Evolutionary conservation across 352 stramenopile genomes (phyloP).

Genomic region (Phytophthora podocarpi): DNA sequence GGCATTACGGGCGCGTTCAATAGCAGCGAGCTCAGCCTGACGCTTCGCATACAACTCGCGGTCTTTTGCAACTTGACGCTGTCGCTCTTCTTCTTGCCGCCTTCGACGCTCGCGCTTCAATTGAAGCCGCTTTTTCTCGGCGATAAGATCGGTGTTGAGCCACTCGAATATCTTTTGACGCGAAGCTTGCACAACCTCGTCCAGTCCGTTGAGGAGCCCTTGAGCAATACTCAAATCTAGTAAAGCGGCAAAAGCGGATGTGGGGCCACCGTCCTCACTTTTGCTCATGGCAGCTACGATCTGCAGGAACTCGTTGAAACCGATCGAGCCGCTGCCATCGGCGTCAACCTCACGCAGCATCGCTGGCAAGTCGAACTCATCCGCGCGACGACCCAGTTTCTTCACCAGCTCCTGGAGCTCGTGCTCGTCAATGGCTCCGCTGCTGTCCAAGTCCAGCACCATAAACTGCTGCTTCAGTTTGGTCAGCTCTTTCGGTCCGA

Average conservation of each 20-base stretch:
- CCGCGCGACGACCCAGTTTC: conserved; percentile 54
- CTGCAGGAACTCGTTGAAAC: conserved; percentile 77
- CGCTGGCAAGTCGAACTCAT: conserved; percentile 53
- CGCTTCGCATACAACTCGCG: conserved; percentile 43
- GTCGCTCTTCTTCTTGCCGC: conserved; percentile 52
- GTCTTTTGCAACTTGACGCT: conserved; percentile 51
- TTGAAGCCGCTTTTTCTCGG: conserved; percentile 68
- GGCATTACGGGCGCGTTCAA: conserved; percentile 46
- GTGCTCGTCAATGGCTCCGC: conserved; percentile 68
- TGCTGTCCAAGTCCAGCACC: conserved; percentile 67
- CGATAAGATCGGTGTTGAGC: conserved; percentile 70
- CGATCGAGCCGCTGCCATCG: conserved; percentile 68
- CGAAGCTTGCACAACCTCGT: conserved; percentile 59
- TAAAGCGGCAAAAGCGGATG: conserved; percentile 53
- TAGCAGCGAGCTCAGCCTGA: conserved; percentile 47
- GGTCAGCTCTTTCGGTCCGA: conserved; percentile 64
- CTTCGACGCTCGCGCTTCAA: conserved; percentile 56
- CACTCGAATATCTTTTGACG: conserved; percentile 59
- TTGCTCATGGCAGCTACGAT: conserved; percentile 68
- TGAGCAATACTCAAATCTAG: conserved; percentile 67
- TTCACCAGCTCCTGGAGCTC: conserved; percentile 66
- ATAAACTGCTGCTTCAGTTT: conserved; percentile 78
- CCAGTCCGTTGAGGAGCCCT: conserved; percentile 66
- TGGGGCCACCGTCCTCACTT: conserved; percentile 29
- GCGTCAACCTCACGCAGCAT: conserved; percentile 74